These are phyloP conservation scores for maize (Zea mays) DNA, from an alignment of 176 grass and related monocot species.

Conservation along the genomic window DNA sequence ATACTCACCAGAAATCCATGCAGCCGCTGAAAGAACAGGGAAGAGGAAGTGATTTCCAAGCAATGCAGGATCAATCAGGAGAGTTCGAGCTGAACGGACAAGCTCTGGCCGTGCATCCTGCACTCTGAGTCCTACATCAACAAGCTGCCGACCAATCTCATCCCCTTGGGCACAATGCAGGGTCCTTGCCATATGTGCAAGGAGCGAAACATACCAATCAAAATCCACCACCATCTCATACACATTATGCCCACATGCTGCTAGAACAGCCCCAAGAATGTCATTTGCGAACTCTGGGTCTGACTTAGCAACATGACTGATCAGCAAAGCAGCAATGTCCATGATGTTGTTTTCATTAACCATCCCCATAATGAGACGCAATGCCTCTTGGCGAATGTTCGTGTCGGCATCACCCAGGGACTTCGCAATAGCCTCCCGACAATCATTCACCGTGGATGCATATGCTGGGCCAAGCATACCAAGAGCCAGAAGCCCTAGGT, in stretches of 20 bases:
- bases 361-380: slow-evolving; percentile 70
- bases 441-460: slow-evolving; percentile 52
- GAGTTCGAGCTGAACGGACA: slow-evolving; percentile 57
- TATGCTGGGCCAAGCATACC: slow-evolving; percentile 59
- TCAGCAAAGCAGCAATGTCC: slow-evolving; percentile 61
- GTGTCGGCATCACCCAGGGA: slow-evolving; percentile 71
- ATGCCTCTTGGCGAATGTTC: slow-evolving; percentile 60
- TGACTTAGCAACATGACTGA: slow-evolving; percentile 63
- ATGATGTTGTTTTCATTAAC: slow-evolving; percentile 47
- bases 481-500: slow-evolving; percentile 80
- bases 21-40: slow-evolving; percentile 69
- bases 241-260: slow-evolving; percentile 58
- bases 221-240: slow-evolving; percentile 90
- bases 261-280: slow-evolving; percentile 65
- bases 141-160: slow-evolving; percentile 77
- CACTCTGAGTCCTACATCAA: slow-evolving; percentile 88
- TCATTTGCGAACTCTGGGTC: slow-evolving; percentile 80
- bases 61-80: slow-evolving; percentile 83
- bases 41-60: slow-evolving; percentile 75
- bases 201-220: slow-evolving; percentile 81
- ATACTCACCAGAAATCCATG: slow-evolving; percentile 90
- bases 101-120: slow-evolving; percentile 77
- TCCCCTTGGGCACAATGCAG: slow-evolving; percentile 67
- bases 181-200: slow-evolving; percentile 70
- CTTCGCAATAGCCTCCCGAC: slow-evolving; percentile 44